A percentile compares a stretch with the other conserved stretches of the same genome.
These are phyloP conservation scores for Fusarium hainanense DNA, from an alignment of 2,329 filamentous ascomycete genomes.

Conservation along the genomic window DNA sequence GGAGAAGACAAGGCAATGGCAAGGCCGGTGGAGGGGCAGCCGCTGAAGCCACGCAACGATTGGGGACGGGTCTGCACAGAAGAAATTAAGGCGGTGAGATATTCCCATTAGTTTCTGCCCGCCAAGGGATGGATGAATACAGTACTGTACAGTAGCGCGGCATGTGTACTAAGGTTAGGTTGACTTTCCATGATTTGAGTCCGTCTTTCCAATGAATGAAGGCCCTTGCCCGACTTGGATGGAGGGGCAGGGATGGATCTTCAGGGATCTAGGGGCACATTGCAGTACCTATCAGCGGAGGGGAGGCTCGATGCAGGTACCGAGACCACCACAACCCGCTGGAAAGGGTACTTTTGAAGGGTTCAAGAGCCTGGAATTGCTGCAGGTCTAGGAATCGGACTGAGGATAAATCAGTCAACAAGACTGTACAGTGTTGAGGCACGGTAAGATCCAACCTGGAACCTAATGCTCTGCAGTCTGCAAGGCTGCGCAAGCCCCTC, in stretches of 20 bases:
- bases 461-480: slow-evolving; percentile 15
- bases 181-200: slow-evolving; percentile 13
- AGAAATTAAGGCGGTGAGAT: slow-evolving; percentile 48
- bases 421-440: slow-evolving; percentile 14
- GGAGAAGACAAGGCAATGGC: not conserved
- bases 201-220: not conserved
- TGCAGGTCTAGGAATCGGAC: slow-evolving; percentile 5
- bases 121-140: slow-evolving; percentile 26
- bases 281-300: slow-evolving; percentile 9
- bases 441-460: not conserved
- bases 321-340: slow-evolving; percentile 22
- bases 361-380: slow-evolving; percentile 5
- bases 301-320: slow-evolving; percentile 37
- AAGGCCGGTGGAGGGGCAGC: slow-evolving; percentile 33
- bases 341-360: slow-evolving; percentile 23
- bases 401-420: slow-evolving; percentile 1
- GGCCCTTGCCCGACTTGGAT: slow-evolving; percentile 19
- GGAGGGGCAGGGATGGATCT: slow-evolving; percentile 33
- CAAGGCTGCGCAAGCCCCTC: slow-evolving; percentile 38
- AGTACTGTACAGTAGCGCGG: slow-evolving; percentile 10
- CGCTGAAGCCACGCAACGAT: slow-evolving; percentile 39
- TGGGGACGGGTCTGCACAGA: slow-evolving; percentile 23
- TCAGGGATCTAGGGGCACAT: slow-evolving; percentile 29
- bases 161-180: slow-evolving; percentile 15
- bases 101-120: slow-evolving; percentile 39